Conservation (phyloP, 176 grass and related monocot genomes). For the Tillandsia fasciculata region DNA sequence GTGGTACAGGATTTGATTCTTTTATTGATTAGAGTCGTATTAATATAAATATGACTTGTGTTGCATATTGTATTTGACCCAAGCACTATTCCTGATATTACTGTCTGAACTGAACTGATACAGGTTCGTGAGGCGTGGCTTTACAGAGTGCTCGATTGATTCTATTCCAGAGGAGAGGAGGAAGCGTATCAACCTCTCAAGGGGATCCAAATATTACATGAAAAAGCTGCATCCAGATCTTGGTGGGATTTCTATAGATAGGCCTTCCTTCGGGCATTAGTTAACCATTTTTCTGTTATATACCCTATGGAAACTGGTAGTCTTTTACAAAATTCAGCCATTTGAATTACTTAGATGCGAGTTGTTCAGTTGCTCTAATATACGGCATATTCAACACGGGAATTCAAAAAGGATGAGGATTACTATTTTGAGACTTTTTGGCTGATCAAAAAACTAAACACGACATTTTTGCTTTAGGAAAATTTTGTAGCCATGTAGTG, state of each 20-base stretch:
- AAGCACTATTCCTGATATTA: background rate
- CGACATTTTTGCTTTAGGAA: background rate
- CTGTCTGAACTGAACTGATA: background rate
- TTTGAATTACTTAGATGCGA: background rate
- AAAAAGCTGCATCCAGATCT: slow-evolving; percentile 45
- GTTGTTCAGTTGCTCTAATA: background rate
- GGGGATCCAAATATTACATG: slow-evolving; percentile 90
- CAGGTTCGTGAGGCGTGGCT: slow-evolving; percentile 92
- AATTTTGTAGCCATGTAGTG: background rate
- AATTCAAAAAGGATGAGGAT: background rate
- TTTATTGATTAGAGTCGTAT: background rate
- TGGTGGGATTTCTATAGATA: slow-evolving; percentile 26
- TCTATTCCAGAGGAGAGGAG: slow-evolving; percentile 54
- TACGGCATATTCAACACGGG: background rate
- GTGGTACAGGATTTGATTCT: background rate
- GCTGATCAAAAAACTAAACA: background rate
- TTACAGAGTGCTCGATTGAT: slow-evolving; percentile 69
- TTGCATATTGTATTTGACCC: background rate
- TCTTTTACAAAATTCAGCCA: background rate
- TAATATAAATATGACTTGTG: background rate
- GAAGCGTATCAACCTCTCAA: slow-evolving; percentile 59
- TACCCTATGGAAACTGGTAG: background rate
- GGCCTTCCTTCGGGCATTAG: slow-evolving; percentile 16
- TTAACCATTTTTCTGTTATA: background rate
- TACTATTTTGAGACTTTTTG: background rate